phyloP scores from a whole-genome alignment of 345 rosid species.

The Turnera subulata region DNA sequence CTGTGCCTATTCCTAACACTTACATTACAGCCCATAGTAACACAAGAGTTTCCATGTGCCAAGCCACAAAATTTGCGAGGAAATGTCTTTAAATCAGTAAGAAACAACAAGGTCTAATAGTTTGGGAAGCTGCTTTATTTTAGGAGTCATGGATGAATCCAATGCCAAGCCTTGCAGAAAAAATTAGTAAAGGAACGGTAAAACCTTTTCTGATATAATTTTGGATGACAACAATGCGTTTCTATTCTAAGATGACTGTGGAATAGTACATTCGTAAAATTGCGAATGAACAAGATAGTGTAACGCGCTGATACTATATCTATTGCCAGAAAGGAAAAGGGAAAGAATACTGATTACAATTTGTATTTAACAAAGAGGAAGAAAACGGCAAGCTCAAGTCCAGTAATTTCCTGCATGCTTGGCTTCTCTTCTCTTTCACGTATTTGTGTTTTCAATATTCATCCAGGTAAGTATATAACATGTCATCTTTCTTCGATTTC shows the following conservation, averaged over 20 bases:
- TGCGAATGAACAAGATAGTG: background rate
- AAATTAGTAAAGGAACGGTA: too few species aligned
- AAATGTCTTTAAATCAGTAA: too few species aligned
- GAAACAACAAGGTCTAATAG: too few species aligned
- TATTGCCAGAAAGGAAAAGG: background rate
- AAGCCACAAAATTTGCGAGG: too few species aligned
- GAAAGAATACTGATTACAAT: background rate
- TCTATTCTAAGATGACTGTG: background rate
- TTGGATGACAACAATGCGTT: too few species aligned
- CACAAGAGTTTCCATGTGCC: too few species aligned
- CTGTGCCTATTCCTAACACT: too few species aligned
- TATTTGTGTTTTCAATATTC: constrained; percentile 51
- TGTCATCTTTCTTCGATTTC: constrained; percentile 86
- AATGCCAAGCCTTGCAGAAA: too few species aligned
- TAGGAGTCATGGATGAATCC: too few species aligned
- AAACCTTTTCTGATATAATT: too few species aligned
- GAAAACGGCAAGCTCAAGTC: constrained; percentile 8
- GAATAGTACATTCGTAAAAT: background rate
- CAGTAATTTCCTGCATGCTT: background rate
- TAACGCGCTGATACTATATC: background rate
- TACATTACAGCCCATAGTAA: too few species aligned
- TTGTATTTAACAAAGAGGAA: background rate
- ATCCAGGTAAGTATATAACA: constrained; percentile 73
- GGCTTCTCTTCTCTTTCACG: background rate
- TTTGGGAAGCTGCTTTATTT: too few species aligned